Percentiles rank a stretch among this genome's conserved stretches.
phyloP scores from a whole-genome alignment of 148 eudicot species.

The Drosera capensis region DNA sequence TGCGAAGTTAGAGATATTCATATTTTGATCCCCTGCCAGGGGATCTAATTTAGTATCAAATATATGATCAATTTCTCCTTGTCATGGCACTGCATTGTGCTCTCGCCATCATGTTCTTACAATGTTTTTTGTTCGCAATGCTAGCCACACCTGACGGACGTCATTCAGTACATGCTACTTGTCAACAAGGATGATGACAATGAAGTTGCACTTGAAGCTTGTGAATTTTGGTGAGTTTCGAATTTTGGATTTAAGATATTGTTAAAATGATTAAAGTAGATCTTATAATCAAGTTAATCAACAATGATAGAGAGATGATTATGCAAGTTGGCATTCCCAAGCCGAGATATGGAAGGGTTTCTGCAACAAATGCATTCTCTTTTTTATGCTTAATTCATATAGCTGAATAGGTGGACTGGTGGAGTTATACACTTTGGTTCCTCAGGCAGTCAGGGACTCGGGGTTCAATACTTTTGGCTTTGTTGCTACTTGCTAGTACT shows the following conservation, averaged over 20 bases:
- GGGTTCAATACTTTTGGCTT: no score
- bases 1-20: background rate
- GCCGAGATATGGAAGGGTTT: no score
- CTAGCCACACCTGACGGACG: conserved; percentile 82
- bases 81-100: background rate
- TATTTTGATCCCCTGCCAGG: background rate
- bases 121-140: conserved; percentile 1
- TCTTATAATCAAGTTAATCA: background rate
- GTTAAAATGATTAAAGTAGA: background rate
- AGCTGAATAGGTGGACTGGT: no score
- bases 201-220: conserved; percentile 97
- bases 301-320: no score
- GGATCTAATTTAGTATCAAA: no score
- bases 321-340: no score
- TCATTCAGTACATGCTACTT: conserved; percentile 78
- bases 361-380: no score
- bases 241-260: background rate
- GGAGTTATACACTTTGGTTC: no score
- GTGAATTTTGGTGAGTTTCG: conserved; percentile 79
- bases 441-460: no score
- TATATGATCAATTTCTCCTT: background rate
- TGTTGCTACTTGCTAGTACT: no score
- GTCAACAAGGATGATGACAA: conserved; percentile 88
- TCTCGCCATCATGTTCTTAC: background rate
- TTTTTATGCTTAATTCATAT: no score